Percentiles rank a stretch among this genome's conserved stretches.
Evolutionary conservation across 2,329 filamentous ascomycete species (phyloP).

Genomic region (Cladosporium colombiae): DNA sequence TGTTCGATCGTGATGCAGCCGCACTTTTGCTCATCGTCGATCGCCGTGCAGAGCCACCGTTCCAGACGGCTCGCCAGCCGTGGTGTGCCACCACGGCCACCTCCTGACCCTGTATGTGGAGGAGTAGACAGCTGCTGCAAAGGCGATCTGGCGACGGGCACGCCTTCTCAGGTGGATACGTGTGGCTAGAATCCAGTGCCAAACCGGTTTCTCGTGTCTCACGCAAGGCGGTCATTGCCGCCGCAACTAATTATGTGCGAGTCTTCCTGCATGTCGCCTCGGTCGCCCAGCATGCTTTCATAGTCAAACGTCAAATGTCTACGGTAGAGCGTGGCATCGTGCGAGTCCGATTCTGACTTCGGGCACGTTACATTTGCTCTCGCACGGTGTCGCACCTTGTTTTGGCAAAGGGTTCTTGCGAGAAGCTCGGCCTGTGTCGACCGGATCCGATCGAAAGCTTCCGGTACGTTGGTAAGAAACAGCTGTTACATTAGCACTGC

Average conservation of each 20-base stretch:
- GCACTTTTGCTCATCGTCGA: conserved; percentile 13
- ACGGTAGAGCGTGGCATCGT: neutral
- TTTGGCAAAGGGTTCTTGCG: neutral
- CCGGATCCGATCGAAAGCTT: neutral
- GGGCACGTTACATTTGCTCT: neutral
- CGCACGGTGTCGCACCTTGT: conserved; percentile 5
- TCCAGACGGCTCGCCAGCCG: conserved; percentile 10
- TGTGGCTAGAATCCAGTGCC: neutral
- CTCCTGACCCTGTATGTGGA: conserved; percentile 13
- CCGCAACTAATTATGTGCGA: neutral
- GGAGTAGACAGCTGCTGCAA: conserved; percentile 12
- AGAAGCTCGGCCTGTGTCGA: conserved; percentile 1
- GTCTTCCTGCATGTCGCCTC: neutral
- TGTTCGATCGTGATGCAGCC: conserved; percentile 16
- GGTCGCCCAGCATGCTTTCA: neutral
- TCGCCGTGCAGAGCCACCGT: neutral
- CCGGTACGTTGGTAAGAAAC: conserved; percentile 10
- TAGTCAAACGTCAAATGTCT: neutral
- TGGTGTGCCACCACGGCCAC: conserved; percentile 18
- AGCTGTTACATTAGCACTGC: conserved; percentile 11
- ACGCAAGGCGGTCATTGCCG: neutral
- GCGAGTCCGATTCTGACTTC: neutral
- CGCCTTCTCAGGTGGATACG: conserved; percentile 10
- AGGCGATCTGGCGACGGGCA: conserved; percentile 12
- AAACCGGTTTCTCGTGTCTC: conserved; percentile 16